Conservation (phyloP, 495 filamentous ascomycete genomes). For the Annulohypoxylon stygium region DNA sequence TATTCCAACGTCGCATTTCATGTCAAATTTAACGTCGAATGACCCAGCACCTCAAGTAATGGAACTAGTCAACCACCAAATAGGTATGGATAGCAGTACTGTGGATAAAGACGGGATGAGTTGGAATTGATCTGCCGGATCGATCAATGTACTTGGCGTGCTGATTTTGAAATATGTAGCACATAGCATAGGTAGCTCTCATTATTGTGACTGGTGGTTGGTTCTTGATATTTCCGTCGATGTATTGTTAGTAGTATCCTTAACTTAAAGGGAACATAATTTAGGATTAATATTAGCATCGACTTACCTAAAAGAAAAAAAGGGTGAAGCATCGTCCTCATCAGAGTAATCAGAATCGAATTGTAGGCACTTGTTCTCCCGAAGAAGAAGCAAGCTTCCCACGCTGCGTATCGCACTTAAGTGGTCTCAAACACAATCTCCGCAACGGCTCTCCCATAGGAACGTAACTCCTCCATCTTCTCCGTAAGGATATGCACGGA, state of each 20-base stretch:
- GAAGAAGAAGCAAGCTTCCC: slow-evolving; percentile 59
- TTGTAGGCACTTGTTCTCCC: slow-evolving; percentile 71
- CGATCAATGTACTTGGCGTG: not conserved
- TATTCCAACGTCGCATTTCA: no score
- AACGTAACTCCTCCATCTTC: slow-evolving; percentile 56
- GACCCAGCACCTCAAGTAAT: slow-evolving; percentile 1
- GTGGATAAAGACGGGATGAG: not conserved
- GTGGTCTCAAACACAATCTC: slow-evolving; percentile 92
- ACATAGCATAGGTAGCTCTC: not conserved
- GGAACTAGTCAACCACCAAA: slow-evolving; percentile 8
- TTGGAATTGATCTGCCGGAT: not conserved
- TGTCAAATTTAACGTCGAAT: not conserved
- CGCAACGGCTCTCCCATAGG: slow-evolving; percentile 93
- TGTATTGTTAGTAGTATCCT: slow-evolving; percentile 60
- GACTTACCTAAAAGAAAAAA: slow-evolving; percentile 73
- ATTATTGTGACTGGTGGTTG: not conserved
- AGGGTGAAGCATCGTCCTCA: slow-evolving; percentile 58
- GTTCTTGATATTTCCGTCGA: not conserved
- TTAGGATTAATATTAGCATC: slow-evolving; percentile 15
- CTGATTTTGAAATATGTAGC: not conserved
- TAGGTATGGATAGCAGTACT: not conserved
- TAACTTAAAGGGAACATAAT: slow-evolving; percentile 6
- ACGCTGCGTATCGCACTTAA: slow-evolving; percentile 99
- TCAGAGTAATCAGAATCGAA: slow-evolving; percentile 85
- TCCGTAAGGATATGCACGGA: slow-evolving; percentile 58